phyloP scores from a whole-genome alignment of 805 yeast genomes.

The Starmerella vaccinii region DNA sequence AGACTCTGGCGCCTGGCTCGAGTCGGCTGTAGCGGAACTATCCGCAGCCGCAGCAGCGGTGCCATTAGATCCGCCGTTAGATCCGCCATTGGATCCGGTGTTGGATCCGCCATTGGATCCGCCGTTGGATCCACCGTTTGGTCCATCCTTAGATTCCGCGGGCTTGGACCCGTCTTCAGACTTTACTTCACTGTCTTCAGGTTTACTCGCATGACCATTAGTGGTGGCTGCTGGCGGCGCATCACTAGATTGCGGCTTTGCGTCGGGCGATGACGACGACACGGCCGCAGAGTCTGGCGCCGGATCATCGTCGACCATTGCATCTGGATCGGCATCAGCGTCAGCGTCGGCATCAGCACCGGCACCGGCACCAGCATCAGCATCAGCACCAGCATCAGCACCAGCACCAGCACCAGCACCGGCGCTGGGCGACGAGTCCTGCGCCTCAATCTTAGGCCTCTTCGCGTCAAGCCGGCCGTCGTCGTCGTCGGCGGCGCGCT shows the following conservation, averaged over 20 bases:
- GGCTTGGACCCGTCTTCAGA: no score
- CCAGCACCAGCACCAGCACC: not conserved
- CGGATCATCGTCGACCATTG: no score
- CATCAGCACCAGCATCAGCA: not conserved
- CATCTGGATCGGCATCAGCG: not conserved
- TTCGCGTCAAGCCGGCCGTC: slow-evolving; percentile 5
- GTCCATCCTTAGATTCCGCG: no score
- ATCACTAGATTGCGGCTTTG: no score
- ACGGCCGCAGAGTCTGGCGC: no score
- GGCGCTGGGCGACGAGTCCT: not conserved
- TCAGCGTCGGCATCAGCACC: not conserved
- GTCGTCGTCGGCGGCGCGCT: slow-evolving; percentile 1
- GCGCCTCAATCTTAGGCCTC: slow-evolving; percentile 7
- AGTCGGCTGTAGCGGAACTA: not conserved
- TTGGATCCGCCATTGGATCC: not conserved
- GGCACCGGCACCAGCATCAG: not conserved
- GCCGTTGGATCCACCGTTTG: not conserved
- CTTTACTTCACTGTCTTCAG: no score
- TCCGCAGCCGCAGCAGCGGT: no score
- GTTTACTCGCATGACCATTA: no score
- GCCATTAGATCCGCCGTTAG: not conserved
- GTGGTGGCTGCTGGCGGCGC: no score
- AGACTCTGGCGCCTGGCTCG: not conserved
- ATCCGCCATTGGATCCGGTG: not conserved
- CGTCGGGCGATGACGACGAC: no score